A percentile compares a stretch with the other conserved stretches of the same genome.
phyloP scores from a whole-genome alignment of 306 rosid species.

The Cucurbita ficifolia region DNA sequence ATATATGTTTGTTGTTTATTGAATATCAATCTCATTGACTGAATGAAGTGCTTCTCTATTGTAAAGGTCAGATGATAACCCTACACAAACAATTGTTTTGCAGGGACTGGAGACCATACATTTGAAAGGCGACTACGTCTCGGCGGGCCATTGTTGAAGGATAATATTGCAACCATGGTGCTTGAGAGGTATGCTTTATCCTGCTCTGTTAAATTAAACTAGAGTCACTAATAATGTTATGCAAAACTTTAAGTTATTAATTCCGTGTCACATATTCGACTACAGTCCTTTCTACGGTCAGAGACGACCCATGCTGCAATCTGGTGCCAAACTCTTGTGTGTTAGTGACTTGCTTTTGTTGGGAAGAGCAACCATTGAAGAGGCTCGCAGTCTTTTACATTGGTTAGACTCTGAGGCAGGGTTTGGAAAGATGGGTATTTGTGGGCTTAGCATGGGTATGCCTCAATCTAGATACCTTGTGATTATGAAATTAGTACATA shows the following conservation, averaged over 20 bases:
- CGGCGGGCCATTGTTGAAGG: constrained; percentile 77
- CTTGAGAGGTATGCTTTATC: constrained; percentile 68
- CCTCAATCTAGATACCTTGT: constrained; percentile 6
- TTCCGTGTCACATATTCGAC: constrained; percentile 8
- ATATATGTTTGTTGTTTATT: neutral
- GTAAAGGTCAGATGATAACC: neutral
- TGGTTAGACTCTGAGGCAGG: constrained; percentile 87
- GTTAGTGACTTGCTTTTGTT: constrained; percentile 91
- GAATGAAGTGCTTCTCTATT: neutral
- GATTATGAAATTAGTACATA: neutral
- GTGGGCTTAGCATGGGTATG: constrained; percentile 99
- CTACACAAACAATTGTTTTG: neutral
- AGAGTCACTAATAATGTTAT: neutral
- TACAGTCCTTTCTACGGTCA: constrained; percentile 96
- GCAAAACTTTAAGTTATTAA: neutral
- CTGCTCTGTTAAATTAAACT: constrained; percentile 1
- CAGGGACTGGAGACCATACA: constrained; percentile 93
- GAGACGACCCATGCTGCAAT: constrained; percentile 84
- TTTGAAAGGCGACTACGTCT: constrained; percentile 85
- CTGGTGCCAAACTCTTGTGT: constrained; percentile 85
- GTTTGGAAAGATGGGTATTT: constrained; percentile 90
- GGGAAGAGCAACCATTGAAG: constrained; percentile 95
- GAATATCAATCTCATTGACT: neutral
- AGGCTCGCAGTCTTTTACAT: constrained; percentile 78
- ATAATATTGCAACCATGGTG: constrained; percentile 94